Evolutionary conservation across 2,329 filamentous ascomycete genomes (phyloP).

Genomic region (Arachnopeziza araneosa): DNA sequence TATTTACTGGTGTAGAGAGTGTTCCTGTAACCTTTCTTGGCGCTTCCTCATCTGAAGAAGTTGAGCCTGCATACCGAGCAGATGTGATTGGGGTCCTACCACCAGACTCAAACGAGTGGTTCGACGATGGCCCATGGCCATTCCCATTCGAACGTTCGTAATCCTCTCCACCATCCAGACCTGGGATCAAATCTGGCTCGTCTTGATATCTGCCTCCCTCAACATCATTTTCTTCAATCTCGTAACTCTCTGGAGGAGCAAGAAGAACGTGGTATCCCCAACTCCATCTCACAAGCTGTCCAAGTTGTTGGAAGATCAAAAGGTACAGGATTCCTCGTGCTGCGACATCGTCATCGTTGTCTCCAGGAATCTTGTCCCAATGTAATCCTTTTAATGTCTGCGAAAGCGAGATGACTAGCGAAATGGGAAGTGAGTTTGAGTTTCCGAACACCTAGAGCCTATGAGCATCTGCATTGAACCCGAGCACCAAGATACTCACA

Average conservation of each 20-base stretch:
- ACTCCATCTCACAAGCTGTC: constrained; percentile 92
- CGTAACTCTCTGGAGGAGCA: constrained; percentile 73
- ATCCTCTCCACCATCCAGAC: constrained; percentile 39
- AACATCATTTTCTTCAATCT: constrained; percentile 43
- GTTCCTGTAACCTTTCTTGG: constrained; percentile 28
- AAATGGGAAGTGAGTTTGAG: constrained; percentile 96
- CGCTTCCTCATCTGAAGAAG: constrained; percentile 37
- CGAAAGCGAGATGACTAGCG: constrained; percentile 86
- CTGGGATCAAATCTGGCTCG: constrained; percentile 44
- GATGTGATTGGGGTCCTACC: constrained; percentile 29
- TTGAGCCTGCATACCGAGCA: constrained; percentile 24
- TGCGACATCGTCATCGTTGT: constrained; percentile 92
- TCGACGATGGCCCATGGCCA: constrained; percentile 12
- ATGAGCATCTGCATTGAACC: constrained; percentile 9
- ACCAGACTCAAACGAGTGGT: constrained; percentile 29
- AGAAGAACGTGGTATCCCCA: constrained; percentile 96
- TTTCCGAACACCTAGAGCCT: constrained; percentile 75
- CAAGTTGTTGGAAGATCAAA: constrained; percentile 94
- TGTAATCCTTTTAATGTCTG: constrained; percentile 88
- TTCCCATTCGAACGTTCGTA: constrained; percentile 32
- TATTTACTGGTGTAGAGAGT: constrained; percentile 20
- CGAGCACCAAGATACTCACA: constrained; percentile 36
- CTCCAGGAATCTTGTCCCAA: constrained; percentile 85
- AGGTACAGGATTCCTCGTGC: constrained; percentile 93
- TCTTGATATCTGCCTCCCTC: constrained; percentile 53